Evolutionary conservation across 352 stramenopile genomes (phyloP).

Genomic region (Pythium biforme): DNA sequence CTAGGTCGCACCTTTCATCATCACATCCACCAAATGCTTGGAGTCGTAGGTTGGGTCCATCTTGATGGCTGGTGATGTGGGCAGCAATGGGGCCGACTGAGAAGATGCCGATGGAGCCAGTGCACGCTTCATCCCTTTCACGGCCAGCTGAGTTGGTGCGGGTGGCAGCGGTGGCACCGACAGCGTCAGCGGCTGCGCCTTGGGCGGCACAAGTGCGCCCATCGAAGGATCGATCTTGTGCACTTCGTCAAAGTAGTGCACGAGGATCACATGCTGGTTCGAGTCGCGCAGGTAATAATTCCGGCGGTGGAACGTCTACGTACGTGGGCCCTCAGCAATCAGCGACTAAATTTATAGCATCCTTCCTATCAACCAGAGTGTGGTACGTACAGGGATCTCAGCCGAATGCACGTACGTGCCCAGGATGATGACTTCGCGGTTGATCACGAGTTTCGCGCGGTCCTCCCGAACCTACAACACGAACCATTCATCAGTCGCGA

Average conservation of each 20-base stretch:
- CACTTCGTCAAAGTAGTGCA: constrained; percentile 85
- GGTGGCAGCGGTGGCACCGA: not conserved
- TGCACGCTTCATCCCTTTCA: constrained; percentile 40
- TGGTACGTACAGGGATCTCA: constrained; percentile 49
- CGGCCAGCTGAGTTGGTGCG: not conserved
- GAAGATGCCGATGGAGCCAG: constrained; percentile 20
- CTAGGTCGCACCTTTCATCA: constrained; percentile 50
- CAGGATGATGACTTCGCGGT: constrained; percentile 76
- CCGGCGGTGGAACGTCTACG: constrained; percentile 82
- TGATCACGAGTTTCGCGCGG: constrained; percentile 83
- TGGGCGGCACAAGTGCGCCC: constrained; percentile 22
- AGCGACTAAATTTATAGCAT: not conserved
- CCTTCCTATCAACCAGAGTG: not conserved
- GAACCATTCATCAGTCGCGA: not conserved
- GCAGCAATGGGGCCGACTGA: not conserved
- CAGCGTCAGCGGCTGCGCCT: constrained; percentile 2
- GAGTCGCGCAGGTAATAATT: constrained; percentile 77
- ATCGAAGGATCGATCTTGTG: constrained; percentile 43
- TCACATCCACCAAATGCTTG: constrained; percentile 38
- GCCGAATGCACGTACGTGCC: constrained; percentile 84
- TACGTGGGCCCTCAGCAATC: not conserved
- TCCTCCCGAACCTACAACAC: constrained; percentile 63
- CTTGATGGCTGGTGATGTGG: constrained; percentile 7
- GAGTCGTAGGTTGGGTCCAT: constrained; percentile 16
- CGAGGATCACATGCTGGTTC: constrained; percentile 69